These are phyloP conservation scores for Roridomyces roridus DNA, from an alignment of 768 basidiomycete species.

Conservation along the genomic window DNA sequence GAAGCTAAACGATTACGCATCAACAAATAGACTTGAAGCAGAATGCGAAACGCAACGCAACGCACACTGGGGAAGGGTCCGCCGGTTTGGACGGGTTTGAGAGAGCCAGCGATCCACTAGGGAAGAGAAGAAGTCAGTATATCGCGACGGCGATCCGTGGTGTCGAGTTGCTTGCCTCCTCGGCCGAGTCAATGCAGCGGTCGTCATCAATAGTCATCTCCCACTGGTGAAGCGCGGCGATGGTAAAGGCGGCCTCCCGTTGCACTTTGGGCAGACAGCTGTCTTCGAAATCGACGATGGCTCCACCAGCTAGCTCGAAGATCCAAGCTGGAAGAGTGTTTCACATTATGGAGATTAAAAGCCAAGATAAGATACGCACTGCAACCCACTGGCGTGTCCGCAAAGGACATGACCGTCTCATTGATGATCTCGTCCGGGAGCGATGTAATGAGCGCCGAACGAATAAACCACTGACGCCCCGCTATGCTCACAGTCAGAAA, in stretches of 20 bases:
- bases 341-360: too few species aligned
- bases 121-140: constrained; percentile 21
- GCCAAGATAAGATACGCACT: too few species aligned
- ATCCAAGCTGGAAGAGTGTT: constrained; percentile 73
- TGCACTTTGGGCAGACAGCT: constrained; percentile 79
- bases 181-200: constrained; percentile 81
- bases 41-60: constrained; percentile 25
- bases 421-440: constrained; percentile 88
- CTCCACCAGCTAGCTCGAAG: constrained; percentile 89
- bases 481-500: constrained; percentile 43
- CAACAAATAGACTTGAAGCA: too few species aligned
- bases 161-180: constrained; percentile 58
- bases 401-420: constrained; percentile 81
- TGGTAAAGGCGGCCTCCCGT: constrained; percentile 82
- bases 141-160: neutral
- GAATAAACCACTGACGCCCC: constrained; percentile 90
- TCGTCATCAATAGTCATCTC: constrained; percentile 83
- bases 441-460: constrained; percentile 81
- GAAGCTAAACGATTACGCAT: constrained; percentile 57
- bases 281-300: constrained; percentile 73
- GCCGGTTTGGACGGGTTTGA: constrained; percentile 74
- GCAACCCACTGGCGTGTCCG: constrained; percentile 87
- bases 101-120: constrained; percentile 81
- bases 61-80: constrained; percentile 87
- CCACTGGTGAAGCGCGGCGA: constrained; percentile 94